Percentiles rank a stretch among this genome's conserved stretches.
Evolutionary conservation across 192 early-diverging fungal species (phyloP).

Genomic region (Phlyctochytrium planicorne): DNA sequence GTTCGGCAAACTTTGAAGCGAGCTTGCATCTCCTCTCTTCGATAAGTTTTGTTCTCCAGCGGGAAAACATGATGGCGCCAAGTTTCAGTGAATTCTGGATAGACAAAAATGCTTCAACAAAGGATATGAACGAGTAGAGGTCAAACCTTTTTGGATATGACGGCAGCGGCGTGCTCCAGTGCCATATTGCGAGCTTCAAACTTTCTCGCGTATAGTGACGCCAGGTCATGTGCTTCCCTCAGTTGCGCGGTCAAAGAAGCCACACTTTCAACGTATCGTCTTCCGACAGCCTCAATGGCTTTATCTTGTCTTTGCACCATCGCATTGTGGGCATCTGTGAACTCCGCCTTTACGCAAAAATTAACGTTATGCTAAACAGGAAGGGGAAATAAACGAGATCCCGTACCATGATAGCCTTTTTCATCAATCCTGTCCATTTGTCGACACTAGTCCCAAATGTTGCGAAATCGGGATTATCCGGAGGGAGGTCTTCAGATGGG

Average conservation of each 20-base stretch:
- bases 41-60: constrained; percentile 34
- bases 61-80: constrained; percentile 15
- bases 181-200: constrained; percentile 16
- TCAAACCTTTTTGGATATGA: constrained; percentile 12
- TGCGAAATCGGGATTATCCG: constrained; percentile 18
- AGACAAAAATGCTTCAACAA: no score
- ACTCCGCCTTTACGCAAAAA: constrained; percentile 1
- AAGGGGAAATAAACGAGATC: constrained; percentile 2
- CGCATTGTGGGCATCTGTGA: constrained; percentile 11
- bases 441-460: constrained; percentile 27
- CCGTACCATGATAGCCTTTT: constrained; percentile 30
- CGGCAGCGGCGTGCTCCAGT: not conserved
- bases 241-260: constrained; percentile 13
- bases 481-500: not conserved
- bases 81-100: no score
- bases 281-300: constrained; percentile 15
- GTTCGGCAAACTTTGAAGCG: constrained; percentile 23
- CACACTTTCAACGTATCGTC: constrained; percentile 16
- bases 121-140: not conserved
- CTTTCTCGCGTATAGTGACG: constrained; percentile 1
- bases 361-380: constrained; percentile 9
- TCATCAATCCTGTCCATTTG: constrained; percentile 38
- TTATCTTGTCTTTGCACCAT: not conserved
- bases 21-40: constrained; percentile 19
- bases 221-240: constrained; percentile 12